Evolutionary conservation across 768 basidiomycete genomes (phyloP).

Genomic region (Psilocybe tampanensis): DNA sequence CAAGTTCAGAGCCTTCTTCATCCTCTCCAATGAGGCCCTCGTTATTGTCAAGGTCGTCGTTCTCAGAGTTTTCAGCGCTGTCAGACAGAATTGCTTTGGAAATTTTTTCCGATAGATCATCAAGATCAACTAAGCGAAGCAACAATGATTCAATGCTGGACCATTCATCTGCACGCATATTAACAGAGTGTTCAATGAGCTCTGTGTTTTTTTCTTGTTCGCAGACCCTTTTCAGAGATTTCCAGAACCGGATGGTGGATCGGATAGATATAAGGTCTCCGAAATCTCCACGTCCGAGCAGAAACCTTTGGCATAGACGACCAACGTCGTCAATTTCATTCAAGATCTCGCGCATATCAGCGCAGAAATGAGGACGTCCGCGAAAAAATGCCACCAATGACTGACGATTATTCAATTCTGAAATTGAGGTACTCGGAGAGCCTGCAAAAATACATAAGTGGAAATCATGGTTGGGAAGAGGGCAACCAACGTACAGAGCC

Average conservation of each 20-base stretch:
- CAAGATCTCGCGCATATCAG: constrained; percentile 61
- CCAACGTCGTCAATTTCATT: constrained; percentile 66
- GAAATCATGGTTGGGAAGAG: constrained; percentile 4
- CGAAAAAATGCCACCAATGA: constrained; percentile 76
- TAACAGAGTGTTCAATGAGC: constrained; percentile 26
- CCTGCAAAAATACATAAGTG: constrained; percentile 41
- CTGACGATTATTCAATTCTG: constrained; percentile 74
- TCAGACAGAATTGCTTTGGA: constrained; percentile 42
- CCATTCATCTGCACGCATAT: constrained; percentile 49
- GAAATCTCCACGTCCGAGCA: constrained; percentile 66
- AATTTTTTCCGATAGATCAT: constrained; percentile 58
- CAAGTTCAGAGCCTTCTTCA: not conserved
- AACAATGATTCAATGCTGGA: constrained; percentile 53
- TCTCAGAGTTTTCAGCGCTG: constrained; percentile 2
- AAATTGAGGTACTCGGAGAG: constrained; percentile 78
- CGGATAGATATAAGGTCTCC: constrained; percentile 68
- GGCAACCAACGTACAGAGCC: constrained; percentile 64
- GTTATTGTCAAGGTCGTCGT: constrained; percentile 13
- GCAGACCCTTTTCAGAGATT: constrained; percentile 49
- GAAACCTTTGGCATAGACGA: constrained; percentile 78
- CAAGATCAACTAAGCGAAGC: constrained; percentile 51
- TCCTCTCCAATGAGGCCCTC: constrained; percentile 5
- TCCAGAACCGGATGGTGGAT: constrained; percentile 64
- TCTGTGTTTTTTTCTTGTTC: constrained; percentile 61
- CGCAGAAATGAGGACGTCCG: constrained; percentile 58